A percentile compares a stretch with the other conserved stretches of the same genome.
These are phyloP conservation scores for Vitis amurensis DNA, from an alignment of 164 flowering plant genomes.

Conservation along the genomic window DNA sequence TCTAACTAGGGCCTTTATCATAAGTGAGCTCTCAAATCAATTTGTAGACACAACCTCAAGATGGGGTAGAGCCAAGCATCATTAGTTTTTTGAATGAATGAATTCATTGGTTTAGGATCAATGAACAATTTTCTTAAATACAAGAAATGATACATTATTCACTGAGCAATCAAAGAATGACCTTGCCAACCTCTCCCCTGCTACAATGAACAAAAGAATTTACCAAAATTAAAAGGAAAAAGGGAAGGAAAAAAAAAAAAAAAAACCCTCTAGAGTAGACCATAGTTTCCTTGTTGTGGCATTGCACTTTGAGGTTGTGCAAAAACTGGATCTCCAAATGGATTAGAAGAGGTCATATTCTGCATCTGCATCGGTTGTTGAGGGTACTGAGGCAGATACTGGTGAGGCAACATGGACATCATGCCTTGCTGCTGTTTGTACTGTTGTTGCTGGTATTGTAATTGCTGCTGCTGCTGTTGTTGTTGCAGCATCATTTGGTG, in stretches of 20 bases:
- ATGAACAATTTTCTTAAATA: too few species aligned
- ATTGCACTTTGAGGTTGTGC: conserved; percentile 29
- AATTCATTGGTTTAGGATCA: too few species aligned
- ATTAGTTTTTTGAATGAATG: too few species aligned
- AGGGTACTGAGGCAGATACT: conserved; percentile 37
- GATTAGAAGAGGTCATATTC: conserved; percentile 48
- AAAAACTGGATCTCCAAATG: conserved; percentile 74
- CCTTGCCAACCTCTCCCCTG: conserved; percentile 2
- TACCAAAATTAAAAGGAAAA: background rate
- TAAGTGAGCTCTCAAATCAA: too few species aligned
- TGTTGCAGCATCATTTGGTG: conserved; percentile 21
- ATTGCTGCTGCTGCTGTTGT: conserved; percentile 41
- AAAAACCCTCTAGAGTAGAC: conserved; percentile 32
- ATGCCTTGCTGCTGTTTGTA: conserved; percentile 20
- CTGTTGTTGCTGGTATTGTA: conserved; percentile 27
- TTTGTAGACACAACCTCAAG: too few species aligned
- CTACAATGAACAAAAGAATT: conserved; percentile 30
- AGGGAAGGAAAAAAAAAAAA: background rate
- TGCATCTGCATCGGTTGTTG: conserved; percentile 34
- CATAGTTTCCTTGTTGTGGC: conserved; percentile 46
- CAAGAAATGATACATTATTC: background rate
- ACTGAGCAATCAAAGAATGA: background rate
- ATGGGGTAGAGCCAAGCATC: too few species aligned
- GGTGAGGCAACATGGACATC: conserved; percentile 35
- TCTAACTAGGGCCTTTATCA: too few species aligned